A percentile compares a stretch with the other conserved stretches of the same genome.
Evolutionary conservation across 1,284 basidiomycete genomes (phyloP).

Genomic region (Apiotrichum sp.): DNA sequence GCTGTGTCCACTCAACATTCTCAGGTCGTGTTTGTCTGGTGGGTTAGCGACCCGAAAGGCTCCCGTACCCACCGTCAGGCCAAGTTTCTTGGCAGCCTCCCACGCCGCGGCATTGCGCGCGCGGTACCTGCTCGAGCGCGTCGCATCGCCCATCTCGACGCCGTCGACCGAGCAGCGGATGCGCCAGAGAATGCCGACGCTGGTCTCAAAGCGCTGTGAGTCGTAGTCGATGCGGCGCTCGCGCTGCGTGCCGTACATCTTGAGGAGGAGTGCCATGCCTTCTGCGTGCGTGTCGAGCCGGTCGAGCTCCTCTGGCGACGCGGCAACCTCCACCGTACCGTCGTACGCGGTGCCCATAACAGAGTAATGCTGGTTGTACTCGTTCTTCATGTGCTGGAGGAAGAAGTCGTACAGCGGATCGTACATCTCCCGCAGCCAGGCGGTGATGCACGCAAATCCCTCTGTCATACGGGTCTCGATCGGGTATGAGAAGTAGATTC

Average conservation of each 20-base stretch:
- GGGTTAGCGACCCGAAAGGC: no score
- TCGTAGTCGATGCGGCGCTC: conserved; percentile 24
- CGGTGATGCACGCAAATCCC: conserved; percentile 25
- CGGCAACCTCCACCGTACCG: conserved; percentile 21
- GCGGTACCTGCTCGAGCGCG: conserved; percentile 24
- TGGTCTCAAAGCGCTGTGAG: conserved; percentile 28
- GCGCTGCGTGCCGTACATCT: conserved; percentile 18
- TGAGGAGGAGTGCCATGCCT: conserved; percentile 30
- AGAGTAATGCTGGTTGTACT: conserved; percentile 27
- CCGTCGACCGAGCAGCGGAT: conserved; percentile 30
- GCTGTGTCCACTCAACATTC: no score
- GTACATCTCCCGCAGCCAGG: conserved; percentile 41
- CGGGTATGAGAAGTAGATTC: conserved; percentile 34
- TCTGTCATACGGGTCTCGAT: conserved; percentile 16
- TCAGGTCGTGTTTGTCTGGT: no score
- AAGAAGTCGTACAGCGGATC: conserved; percentile 41
- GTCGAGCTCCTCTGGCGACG: conserved; percentile 21
- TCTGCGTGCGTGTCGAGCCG: conserved; percentile 20
- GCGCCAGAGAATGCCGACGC: conserved; percentile 29
- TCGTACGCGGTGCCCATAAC: conserved; percentile 22
- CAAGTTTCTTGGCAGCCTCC: conserved; percentile 34
- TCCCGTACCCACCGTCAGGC: conserved; percentile 15
- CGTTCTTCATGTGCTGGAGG: conserved; percentile 34
- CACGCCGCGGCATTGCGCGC: conserved; percentile 36
- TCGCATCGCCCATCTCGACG: conserved; percentile 31